Percentiles rank a stretch among this genome's conserved stretches.
Evolutionary conservation across 192 early-diverging fungal species (phyloP).

Genomic region (Phycomyces blakesleeanus): DNA sequence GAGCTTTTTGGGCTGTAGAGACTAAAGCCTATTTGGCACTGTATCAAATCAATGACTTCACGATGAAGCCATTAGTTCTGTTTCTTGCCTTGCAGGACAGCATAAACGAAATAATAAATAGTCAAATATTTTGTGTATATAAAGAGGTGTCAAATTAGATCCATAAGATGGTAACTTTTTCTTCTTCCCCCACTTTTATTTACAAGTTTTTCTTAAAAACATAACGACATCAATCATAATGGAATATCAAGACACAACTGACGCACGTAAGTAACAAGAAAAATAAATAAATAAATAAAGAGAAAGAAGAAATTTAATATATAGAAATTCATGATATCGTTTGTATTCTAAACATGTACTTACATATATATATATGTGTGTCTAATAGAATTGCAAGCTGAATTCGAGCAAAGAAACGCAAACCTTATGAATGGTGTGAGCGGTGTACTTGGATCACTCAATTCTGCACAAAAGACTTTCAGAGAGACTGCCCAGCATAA

Average conservation of each 20-base stretch:
- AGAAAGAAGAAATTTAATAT: not conserved
- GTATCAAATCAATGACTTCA: no score
- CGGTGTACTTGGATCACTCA: not conserved
- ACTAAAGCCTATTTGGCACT: no score
- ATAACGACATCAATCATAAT: conserved; percentile 5
- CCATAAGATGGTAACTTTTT: not conserved
- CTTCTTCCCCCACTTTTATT: no score
- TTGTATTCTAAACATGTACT: no score
- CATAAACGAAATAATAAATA: no score
- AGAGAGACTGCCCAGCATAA: not conserved
- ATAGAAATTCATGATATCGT: no score
- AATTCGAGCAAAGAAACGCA: not conserved
- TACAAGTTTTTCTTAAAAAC: not conserved
- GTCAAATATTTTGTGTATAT: no score
- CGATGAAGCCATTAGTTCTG: no score
- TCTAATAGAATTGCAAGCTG: not conserved
- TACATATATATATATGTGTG: no score
- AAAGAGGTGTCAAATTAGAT: not conserved
- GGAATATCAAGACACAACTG: not conserved
- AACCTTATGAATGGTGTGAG: not conserved
- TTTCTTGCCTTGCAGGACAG: no score
- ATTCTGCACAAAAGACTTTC: not conserved
- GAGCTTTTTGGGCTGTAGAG: no score
- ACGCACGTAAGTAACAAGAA: not conserved
- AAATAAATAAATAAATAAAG: not conserved